Evolutionary conservation across 441 rosid genomes (phyloP).

Genomic region (Erysimum cheiri): DNA sequence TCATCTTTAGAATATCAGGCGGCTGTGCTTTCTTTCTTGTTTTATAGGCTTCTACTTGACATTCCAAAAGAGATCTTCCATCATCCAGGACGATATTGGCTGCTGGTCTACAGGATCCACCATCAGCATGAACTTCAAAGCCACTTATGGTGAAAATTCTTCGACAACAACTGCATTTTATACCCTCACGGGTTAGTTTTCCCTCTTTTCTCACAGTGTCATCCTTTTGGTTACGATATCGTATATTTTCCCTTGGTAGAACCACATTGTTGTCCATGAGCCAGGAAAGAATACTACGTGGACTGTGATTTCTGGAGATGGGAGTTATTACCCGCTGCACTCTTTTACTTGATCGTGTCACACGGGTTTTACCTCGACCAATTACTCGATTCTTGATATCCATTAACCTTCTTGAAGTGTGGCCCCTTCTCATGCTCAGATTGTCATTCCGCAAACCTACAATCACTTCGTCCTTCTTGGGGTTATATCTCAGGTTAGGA

Average conservation of each 20-base stretch:
- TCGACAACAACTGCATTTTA: slow-evolving; percentile 73
- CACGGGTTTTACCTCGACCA: slow-evolving; percentile 32
- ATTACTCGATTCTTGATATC: slow-evolving; percentile 32
- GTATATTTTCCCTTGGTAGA: slow-evolving; percentile 68
- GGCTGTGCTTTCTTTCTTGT: slow-evolving; percentile 42
- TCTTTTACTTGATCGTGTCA: slow-evolving; percentile 58
- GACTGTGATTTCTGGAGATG: slow-evolving; percentile 47
- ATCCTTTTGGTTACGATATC: slow-evolving; percentile 46
- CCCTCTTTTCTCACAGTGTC: slow-evolving; percentile 54
- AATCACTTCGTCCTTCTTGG: slow-evolving; percentile 32
- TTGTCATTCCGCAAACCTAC: slow-evolving; percentile 33
- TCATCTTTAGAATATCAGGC: slow-evolving; percentile 38
- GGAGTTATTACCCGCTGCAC: slow-evolving; percentile 50
- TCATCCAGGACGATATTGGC: slow-evolving; percentile 68
- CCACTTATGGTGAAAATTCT: slow-evolving; percentile 51
- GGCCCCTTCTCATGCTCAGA: slow-evolving; percentile 40
- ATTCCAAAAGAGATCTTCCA: slow-evolving; percentile 81
- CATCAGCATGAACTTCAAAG: slow-evolving; percentile 66
- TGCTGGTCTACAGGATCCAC: slow-evolving; percentile 51
- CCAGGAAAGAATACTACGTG: slow-evolving; percentile 74
- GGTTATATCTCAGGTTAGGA: slow-evolving; percentile 12
- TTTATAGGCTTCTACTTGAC: slow-evolving; percentile 57
- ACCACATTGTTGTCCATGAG: slow-evolving; percentile 66
- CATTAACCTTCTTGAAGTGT: slow-evolving; percentile 26
- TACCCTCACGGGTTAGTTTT: slow-evolving; percentile 63